phyloP scores from a whole-genome alignment of 805 yeast genomes.

The Metschnikowia reukaufii region DNA sequence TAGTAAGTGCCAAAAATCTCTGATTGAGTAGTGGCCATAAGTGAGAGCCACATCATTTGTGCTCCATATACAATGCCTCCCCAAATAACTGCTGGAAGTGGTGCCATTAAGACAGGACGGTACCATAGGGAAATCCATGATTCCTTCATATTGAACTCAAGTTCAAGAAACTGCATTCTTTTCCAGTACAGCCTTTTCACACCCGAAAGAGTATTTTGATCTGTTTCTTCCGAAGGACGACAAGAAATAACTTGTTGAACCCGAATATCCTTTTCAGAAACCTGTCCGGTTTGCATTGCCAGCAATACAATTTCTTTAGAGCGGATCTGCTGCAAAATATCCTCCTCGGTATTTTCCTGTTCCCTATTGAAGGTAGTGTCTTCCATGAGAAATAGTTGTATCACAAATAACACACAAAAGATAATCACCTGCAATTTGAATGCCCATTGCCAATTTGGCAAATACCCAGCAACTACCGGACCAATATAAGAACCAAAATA shows the following conservation, averaged over 20 bases:
- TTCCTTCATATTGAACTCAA: constrained; percentile 41
- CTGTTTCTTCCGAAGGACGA: constrained; percentile 13
- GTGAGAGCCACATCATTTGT: constrained; percentile 52
- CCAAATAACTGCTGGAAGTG: constrained; percentile 55
- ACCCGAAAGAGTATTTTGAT: constrained; percentile 6
- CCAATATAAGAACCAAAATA: constrained; percentile 46
- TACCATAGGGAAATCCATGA: constrained; percentile 38
- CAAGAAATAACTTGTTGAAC: constrained; percentile 11
- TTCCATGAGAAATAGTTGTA: constrained; percentile 41
- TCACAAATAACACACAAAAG: constrained; percentile 32
- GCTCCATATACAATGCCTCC: constrained; percentile 53
- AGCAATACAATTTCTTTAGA: constrained; percentile 17
- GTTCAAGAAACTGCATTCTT: constrained; percentile 40
- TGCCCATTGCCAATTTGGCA: constrained; percentile 46
- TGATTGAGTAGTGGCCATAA: constrained; percentile 45
- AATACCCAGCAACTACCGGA: constrained; percentile 46
- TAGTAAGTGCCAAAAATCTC: constrained; percentile 41
- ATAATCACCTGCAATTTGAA: constrained; percentile 34
- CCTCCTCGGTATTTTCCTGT: constrained; percentile 25
- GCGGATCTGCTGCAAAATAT: constrained; percentile 32
- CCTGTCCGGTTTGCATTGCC: constrained; percentile 16
- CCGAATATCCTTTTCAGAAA: constrained; percentile 3
- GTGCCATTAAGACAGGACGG: constrained; percentile 37
- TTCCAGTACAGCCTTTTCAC: constrained; percentile 37
- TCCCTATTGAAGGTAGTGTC: constrained; percentile 43